These are phyloP conservation scores for Casaregolazyma lundiana DNA, from an alignment of 1,139 yeast species.

Conservation along the genomic window DNA sequence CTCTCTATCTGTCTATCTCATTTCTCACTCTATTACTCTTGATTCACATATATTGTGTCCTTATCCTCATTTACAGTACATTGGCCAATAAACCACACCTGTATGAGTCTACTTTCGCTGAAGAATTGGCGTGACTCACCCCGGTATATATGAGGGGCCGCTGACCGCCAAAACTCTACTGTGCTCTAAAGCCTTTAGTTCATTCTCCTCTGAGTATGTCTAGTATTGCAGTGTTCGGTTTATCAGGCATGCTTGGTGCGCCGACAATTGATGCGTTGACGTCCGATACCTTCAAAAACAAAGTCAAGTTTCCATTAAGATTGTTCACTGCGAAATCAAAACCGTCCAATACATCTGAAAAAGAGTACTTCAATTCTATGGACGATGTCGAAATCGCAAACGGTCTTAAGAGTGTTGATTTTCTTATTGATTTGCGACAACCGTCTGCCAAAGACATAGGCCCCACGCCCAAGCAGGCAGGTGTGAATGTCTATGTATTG, in stretches of 20 bases:
- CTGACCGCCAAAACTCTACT: no score
- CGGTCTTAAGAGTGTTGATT: slow-evolving; percentile 45
- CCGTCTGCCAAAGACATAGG: slow-evolving; percentile 32
- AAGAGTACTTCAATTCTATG: slow-evolving; percentile 24
- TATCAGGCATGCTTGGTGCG: slow-evolving; percentile 49
- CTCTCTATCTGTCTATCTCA: no score
- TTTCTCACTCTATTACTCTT: no score
- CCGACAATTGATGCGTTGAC: slow-evolving; percentile 45
- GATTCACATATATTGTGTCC: no score
- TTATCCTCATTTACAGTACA: no score
- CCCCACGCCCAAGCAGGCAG: slow-evolving; percentile 40
- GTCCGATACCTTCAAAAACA: slow-evolving; percentile 40
- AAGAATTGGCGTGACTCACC: no score
- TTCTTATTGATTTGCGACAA: slow-evolving; percentile 42
- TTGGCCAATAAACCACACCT: no score
- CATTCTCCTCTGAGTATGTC: slow-evolving; percentile 3
- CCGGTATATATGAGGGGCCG: no score
- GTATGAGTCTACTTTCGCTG: no score
- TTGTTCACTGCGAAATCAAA: slow-evolving; percentile 46
- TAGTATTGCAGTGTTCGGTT: slow-evolving; percentile 50
- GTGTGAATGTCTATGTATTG: slow-evolving; percentile 53
- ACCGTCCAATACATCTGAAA: slow-evolving; percentile 32
- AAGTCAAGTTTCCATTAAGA: slow-evolving; percentile 46
- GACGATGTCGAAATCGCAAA: slow-evolving; percentile 33
- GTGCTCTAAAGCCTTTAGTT: no score